Conservation (phyloP, 352 stramenopile genomes). For the Globisporangium camurandrum region DNA sequence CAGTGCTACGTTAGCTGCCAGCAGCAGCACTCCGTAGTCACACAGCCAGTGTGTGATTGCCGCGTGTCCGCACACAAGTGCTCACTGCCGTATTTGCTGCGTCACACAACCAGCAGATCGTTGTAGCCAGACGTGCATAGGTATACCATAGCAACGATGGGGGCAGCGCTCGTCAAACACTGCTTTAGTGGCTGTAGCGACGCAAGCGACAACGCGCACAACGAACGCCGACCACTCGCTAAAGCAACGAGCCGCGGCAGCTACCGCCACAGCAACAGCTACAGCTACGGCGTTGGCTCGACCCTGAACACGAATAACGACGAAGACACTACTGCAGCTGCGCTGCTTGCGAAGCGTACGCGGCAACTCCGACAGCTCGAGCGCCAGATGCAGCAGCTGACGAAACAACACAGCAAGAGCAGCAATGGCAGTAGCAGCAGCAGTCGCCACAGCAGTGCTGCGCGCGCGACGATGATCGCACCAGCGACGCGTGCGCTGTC, state of each 20-base stretch:
- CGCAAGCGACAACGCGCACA: slow-evolving; percentile 1
- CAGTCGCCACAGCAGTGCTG: background rate
- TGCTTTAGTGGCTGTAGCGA: slow-evolving; percentile 19
- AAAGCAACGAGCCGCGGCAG: background rate
- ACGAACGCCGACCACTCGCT: background rate
- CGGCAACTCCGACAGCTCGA: slow-evolving; percentile 10
- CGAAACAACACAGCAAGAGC: slow-evolving; percentile 4
- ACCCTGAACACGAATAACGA: background rate
- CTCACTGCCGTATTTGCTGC: background rate
- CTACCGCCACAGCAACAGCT: background rate
- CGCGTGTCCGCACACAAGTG: background rate
- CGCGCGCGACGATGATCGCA: background rate
- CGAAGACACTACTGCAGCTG: background rate
- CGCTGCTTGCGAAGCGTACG: slow-evolving; percentile 6
- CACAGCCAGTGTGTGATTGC: slow-evolving; percentile 2
- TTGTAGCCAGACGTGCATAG: background rate
- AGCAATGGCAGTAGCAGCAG: slow-evolving; percentile 1
- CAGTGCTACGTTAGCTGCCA: no score
- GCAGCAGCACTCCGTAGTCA: background rate
- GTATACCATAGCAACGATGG: slow-evolving; percentile 11
- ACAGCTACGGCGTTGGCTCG: background rate
- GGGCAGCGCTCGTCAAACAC: slow-evolving; percentile 26
- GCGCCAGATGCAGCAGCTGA: slow-evolving; percentile 11
- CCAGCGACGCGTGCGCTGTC: background rate
- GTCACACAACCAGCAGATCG: background rate